Evolutionary conservation across 495 filamentous ascomycete species (phyloP), one percentile per base, ranked within the genome.

Genomic region (Penicillium nucicola): DNA sequence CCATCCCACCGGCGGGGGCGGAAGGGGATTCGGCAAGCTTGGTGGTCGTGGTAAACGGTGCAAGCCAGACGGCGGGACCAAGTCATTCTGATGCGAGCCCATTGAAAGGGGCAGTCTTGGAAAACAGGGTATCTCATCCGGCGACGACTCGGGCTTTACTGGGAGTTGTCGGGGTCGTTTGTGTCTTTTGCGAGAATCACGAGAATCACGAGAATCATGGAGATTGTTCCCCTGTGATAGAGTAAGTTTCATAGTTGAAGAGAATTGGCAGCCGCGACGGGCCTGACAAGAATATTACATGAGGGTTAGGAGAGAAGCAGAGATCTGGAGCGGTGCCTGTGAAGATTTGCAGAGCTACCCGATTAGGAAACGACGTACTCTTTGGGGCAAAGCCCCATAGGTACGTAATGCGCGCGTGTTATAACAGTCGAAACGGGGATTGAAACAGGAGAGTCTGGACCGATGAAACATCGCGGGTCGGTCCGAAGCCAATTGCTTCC

Each of bases 1-100:
- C 79, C 86, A 89, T 72, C 81, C 80, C 36, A 78, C 67, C 9
- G 90, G 87, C 12, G 90, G 81, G 12, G 83, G 77, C 10, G 88
- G 88, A 38, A 93, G 72, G 36, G 80, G 69, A 44, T 65, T 60
- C 22, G 57, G 52, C 41, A 66, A 58, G 10, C 58, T 41, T 19
- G 56, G 28, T 36, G 77, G 76, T 70, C 43, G 67, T 48, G 19
- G 65, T 60, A 48, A 69, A 64, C 72, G 57, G 32, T 65, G 59
- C 52, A 74, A 61, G 35, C 60, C 57, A 12, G 68, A 61, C 15
- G 71, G 72, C 38, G 65, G 69, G 25, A 71, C 72, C 43, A 76
- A 55, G 30, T 66, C 65, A 47, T 56, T 58, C 40, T 62, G 68
- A 19, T 69, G 65, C 11, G 66, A 60, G 45, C 67, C 67, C 69